phyloP scores from a whole-genome alignment of 148 eudicot genomes.

The Camellia lanceoleosa region DNA sequence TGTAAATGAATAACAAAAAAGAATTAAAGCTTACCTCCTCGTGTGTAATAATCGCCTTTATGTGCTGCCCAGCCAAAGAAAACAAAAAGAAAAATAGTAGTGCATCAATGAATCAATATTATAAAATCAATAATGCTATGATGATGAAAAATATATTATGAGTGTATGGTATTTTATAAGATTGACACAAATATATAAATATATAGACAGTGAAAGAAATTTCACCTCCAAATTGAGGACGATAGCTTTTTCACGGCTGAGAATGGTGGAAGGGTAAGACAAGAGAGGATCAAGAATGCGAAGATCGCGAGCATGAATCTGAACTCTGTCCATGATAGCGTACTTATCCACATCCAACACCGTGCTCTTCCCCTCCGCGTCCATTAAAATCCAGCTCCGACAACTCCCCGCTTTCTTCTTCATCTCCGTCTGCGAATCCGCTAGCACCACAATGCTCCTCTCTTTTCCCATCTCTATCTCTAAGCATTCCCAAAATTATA shows the following conservation, averaged over 20 bases:
- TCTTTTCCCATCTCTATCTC: slow-evolving; percentile 36
- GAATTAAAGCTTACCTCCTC: slow-evolving; percentile 51
- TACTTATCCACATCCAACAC: slow-evolving; percentile 71
- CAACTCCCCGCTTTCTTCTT: slow-evolving; percentile 39
- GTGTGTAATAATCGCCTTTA: slow-evolving; percentile 79
- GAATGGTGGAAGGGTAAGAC: slow-evolving; percentile 75
- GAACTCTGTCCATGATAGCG: slow-evolving; percentile 75
- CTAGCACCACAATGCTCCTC: slow-evolving; percentile 33
- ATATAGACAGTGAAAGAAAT: too few species aligned
- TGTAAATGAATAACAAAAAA: not conserved
- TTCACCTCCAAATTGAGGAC: slow-evolving; percentile 76
- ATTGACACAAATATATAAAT: too few species aligned
- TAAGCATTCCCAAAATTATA: slow-evolving; percentile 14
- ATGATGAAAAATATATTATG: too few species aligned
- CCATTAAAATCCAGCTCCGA: slow-evolving; percentile 57
- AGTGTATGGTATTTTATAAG: too few species aligned
- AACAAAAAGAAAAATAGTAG: not conserved
- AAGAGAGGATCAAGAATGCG: slow-evolving; percentile 78
- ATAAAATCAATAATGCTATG: too few species aligned
- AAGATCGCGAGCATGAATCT: slow-evolving; percentile 88
- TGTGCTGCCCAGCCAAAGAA: slow-evolving; percentile 52
- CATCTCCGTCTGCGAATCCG: slow-evolving; percentile 25
- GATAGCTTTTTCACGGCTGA: slow-evolving; percentile 79
- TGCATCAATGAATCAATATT: not conserved
- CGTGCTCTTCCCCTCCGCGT: slow-evolving; percentile 39